Evolutionary conservation across 768 basidiomycete species (phyloP).

Genomic region (Baorangia bicolor): DNA sequence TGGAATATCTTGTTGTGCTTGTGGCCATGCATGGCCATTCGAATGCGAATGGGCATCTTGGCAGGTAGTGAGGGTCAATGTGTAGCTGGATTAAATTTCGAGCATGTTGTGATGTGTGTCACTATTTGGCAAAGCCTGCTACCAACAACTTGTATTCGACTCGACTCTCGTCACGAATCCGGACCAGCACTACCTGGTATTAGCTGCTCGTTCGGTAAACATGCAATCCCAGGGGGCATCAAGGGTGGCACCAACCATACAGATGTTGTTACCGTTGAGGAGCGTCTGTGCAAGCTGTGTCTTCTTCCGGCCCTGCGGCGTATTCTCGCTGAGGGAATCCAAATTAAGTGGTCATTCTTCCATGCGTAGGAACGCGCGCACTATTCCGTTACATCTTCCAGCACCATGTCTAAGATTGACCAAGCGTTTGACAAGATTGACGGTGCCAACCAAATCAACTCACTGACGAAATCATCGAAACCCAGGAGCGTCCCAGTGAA

Average conservation of each 20-base stretch:
- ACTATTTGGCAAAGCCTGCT: constrained; percentile 26
- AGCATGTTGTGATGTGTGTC: constrained; percentile 13
- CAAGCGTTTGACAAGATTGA: background rate
- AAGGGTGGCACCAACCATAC: constrained; percentile 66
- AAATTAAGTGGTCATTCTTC: background rate
- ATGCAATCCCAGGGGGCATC: background rate
- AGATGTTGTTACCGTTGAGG: constrained; percentile 94
- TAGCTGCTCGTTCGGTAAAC: constrained; percentile 39
- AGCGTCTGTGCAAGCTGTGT: constrained; percentile 86
- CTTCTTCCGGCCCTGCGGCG: constrained; percentile 76
- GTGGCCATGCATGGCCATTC: constrained; percentile 79
- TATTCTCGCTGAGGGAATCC: constrained; percentile 65
- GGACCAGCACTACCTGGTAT: constrained; percentile 74
- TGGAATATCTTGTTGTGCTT: constrained; percentile 78
- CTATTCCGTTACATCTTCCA: constrained; percentile 98
- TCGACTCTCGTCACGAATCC: constrained; percentile 31
- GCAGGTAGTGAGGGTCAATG: background rate
- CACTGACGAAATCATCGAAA: constrained; percentile 99
- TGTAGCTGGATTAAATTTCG: background rate
- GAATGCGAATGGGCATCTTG: constrained; percentile 80
- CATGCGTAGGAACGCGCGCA: constrained; percentile 39
- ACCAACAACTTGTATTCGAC: background rate
- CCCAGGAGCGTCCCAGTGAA: constrained; percentile 94
- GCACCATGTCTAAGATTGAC: constrained; percentile 69
- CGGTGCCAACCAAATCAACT: constrained; percentile 40